Base-by-base conservation (phyloP, 148 eudicot genomes). In the Talinum fruticosum region DNA sequence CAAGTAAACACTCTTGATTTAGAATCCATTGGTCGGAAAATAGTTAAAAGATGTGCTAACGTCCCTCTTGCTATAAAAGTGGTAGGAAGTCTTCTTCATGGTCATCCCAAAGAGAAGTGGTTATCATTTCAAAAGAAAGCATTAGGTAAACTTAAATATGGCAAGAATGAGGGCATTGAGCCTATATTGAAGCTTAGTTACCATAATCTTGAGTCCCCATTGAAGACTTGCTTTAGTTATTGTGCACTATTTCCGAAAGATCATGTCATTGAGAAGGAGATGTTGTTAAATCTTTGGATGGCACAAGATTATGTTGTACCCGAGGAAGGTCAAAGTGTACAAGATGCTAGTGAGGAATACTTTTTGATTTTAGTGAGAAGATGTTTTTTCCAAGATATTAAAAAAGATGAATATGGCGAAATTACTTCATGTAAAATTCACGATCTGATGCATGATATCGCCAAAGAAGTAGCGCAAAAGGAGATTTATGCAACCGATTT, bases 101-200 rank as follows among this genome's bases (percentile, higher is more conserved):
- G 76, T 33, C 37, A 73, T 3, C 29, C 54, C 53, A 64, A 83
- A 78, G 66, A 38, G n/a, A 78, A 57, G 4, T 85, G 92, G 92
- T 26, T 35, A 14, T 49, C 23, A 5, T 67, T 85, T 15, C 44
- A 72, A 38, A 36, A 81, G n/a, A 66, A n/a, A 51, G 84, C 80
- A 32, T 65, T 83, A 51, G 38, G 80, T 79, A 78, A 76, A 74
- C 37, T 54, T 73, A 49, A 62, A n/a, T 69, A 12, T 74, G 36
- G 10, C 78, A 38, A 0, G 77, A 77, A n/a, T n/a, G 28, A 53
- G 36, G 68, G 65, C n/a, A 79, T 89, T 19, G 15, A 78, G 49
- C 78, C 76, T 14, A 16, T 80, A 19, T 72, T 89, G 75, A 83
- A 64, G 54, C 71, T 85, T 51, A 86, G 83, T 79, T 87, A 87